Evolutionary conservation across 148 eudicot genomes (phyloP), one percentile per base, ranked within the genome.

Genomic region (Dianthus caryophyllus): DNA sequence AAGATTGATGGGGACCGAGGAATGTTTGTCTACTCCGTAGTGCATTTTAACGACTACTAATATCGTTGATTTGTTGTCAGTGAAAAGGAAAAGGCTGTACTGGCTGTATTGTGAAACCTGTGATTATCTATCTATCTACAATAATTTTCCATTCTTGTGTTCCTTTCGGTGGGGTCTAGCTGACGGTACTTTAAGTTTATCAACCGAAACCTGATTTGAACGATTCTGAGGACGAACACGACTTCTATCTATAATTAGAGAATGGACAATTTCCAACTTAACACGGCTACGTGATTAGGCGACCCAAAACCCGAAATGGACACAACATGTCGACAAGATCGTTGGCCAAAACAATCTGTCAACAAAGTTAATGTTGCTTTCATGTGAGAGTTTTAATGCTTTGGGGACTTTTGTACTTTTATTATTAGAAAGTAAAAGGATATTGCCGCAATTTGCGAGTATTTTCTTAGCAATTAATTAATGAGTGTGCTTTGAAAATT

Each of bases 11-110:
- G 54, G 53, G 53, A 22, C 36, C 6, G 11, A 4, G 8, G 38
- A 29, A 20, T 46, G 38, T 20, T 62, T 18, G 44, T 53, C 21
- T 22, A 53, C 33, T 38, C 18, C n/a, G n/a, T n/a, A n/a, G n/a
- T n/a, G n/a, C 49, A 68, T 56, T 44, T 63, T 21, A 22, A 57
- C 55, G 39, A 25, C 14, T 17, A 21, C 39, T 38, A 31, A 65
- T 49, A 5, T 18, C 21, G 25, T 46, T 61, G 27, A 46, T 20
- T 69, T 53, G 73, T 68, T 68, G 73, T 66, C 62, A 21, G 18
- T 36, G 66, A 59, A 51, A 74, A 22, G 48, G 48, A 20, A 61
- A 73, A 20, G 31, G 17, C 36, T 11, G 25, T 12, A 41, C 12
- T 41, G 44, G 5, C 44, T 41, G 44, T 41, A 41, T 41, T 41